Evolutionary conservation across 768 basidiomycete species (phyloP), one percentile per base, ranked within the genome.

Genomic region (Tylopilus plumbeoviolaceoides): DNA sequence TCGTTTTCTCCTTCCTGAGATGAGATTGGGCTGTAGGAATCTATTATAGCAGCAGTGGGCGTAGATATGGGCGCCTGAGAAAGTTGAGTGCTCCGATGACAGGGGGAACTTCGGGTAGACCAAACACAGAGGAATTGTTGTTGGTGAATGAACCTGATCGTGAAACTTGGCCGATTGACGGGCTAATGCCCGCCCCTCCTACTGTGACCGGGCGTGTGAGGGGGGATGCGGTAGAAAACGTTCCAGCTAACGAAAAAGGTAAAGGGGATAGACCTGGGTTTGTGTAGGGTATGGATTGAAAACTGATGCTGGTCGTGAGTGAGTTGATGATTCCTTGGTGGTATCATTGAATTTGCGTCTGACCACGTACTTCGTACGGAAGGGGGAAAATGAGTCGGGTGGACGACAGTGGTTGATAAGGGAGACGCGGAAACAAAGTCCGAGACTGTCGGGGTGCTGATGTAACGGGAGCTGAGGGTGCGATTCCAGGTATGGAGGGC

Each of bases 131-230:
- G 5, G 72, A 55, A 53, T 70, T 78, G 53, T 72, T 64, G 30
- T 74, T 77, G 44, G 73, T 78, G 52, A 82, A 73, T 20, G 82
- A 83, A 47, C 80, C 77, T 23, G 82, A 82, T 42, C 81, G 76
- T 39, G 79, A 79, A 72, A 82, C 76, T 53, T 81, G 72, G 30
- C 82, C 81, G 48, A 81, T 71, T 28, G 71, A 64, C 2, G 69
- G 66, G 38, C 64, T 71, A 40, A 69, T 69, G 7, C 65, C 68
- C 0, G 60, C 51, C 0, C 60, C 64, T 41, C 53, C 54, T 30
- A 47, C 48, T 7, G 67, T 35, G 44, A 59, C 25, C 45, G 67
- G 49, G 41, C 54, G 65, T 30, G 61, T 23, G 41, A 63, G 67
- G 45, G 69, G 50, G 47, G 68, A 58, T 50, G 67, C 38, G 27